Evolutionary conservation across 768 basidiomycete species (phyloP).

Genomic region (Austroboletus festivus): DNA sequence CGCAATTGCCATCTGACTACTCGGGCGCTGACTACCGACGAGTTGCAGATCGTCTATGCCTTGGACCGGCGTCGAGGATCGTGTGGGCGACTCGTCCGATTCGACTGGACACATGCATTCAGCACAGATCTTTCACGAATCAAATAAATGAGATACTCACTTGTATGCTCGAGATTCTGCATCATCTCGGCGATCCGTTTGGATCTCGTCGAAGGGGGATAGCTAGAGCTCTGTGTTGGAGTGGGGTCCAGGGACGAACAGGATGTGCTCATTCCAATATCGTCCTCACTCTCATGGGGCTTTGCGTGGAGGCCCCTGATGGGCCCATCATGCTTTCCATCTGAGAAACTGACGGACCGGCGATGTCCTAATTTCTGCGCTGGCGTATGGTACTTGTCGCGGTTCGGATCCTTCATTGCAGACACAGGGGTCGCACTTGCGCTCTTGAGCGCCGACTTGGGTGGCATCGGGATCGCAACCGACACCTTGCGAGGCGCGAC

Average conservation of each 20-base stretch:
- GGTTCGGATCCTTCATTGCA: constrained; percentile 52
- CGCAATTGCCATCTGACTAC: constrained; percentile 24
- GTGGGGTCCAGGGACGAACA: constrained; percentile 17
- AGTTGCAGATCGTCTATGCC: constrained; percentile 47
- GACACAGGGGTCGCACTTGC: constrained; percentile 53
- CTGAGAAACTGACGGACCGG: constrained; percentile 96
- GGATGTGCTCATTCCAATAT: constrained; percentile 23
- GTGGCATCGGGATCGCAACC: constrained; percentile 27
- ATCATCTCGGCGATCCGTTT: constrained; percentile 82
- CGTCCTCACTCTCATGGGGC: constrained; percentile 38
- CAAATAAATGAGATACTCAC: constrained; percentile 43
- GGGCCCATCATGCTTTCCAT: constrained; percentile 88
- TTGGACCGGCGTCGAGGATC: constrained; percentile 44
- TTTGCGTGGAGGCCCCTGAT: constrained; percentile 57
- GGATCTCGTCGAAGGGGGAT: constrained; percentile 63
- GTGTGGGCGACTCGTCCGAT: constrained; percentile 55
- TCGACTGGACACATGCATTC: constrained; percentile 21
- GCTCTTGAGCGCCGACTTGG: constrained; percentile 43
- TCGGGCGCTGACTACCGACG: constrained; percentile 41
- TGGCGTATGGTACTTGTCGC: constrained; percentile 54
- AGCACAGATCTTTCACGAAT: constrained; percentile 1
- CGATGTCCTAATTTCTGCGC: constrained; percentile 48
- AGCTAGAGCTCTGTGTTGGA: constrained; percentile 20
- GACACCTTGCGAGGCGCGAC: constrained; percentile 15
- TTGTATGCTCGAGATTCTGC: constrained; percentile 63